A percentile compares a stretch with the other conserved stretches of the same genome.
Conservation (phyloP, 495 filamentous ascomycete genomes). For the Lichenothelia convexa region DNA sequence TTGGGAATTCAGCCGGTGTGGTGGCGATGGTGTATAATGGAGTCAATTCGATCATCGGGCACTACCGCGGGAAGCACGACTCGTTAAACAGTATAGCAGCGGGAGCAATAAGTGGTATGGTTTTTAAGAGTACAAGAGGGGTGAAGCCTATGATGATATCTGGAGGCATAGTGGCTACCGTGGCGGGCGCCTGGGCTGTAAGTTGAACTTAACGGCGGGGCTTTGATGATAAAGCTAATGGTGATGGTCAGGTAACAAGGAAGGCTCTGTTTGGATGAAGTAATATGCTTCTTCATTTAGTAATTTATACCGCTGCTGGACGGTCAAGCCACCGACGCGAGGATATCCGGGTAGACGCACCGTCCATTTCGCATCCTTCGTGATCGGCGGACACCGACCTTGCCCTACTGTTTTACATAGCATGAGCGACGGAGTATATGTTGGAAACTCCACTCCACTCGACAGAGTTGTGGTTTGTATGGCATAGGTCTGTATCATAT, state of each 20-base stretch:
- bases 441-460: no score
- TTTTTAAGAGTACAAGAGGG: conserved; percentile 91
- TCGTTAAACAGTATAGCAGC: conserved; percentile 70
- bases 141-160: conserved; percentile 84
- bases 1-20: conserved; percentile 88
- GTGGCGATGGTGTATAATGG: conserved; percentile 69
- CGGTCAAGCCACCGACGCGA: no score
- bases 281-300: not conserved
- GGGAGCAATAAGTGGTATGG: conserved; percentile 69
- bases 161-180: conserved; percentile 63
- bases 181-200: conserved; percentile 79
- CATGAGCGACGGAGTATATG: no score
- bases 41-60: conserved; percentile 79
- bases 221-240: not conserved
- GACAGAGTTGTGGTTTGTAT: no score
- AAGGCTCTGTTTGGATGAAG: conserved; percentile 2
- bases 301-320: no score
- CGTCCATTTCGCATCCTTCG: no score
- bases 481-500: no score
- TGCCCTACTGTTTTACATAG: no score
- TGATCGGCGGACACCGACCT: no score
- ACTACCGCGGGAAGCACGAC: conserved; percentile 77
- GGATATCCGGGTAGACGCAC: no score
- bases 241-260: conserved; percentile 3
- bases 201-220: conserved; percentile 5